Conservation (phyloP, 2,329 filamentous ascomycete species). For the Aspergillus calidoustus region DNA sequence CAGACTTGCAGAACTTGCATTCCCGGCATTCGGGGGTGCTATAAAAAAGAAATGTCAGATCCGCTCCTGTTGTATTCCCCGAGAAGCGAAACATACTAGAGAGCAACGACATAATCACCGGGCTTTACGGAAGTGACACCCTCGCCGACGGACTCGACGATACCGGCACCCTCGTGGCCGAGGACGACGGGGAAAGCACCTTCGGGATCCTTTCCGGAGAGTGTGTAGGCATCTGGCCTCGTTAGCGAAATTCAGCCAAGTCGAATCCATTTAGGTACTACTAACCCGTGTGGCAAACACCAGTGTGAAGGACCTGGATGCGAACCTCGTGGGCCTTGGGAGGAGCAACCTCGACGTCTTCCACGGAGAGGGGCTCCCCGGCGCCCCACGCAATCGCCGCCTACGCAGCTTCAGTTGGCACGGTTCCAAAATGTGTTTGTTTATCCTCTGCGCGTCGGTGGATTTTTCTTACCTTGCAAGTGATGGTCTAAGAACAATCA, state of each 20-base stretch:
- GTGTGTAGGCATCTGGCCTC: slow-evolving; percentile 79
- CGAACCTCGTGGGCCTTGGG: slow-evolving; percentile 93
- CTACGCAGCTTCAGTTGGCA: slow-evolving; percentile 43
- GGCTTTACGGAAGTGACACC: slow-evolving; percentile 93
- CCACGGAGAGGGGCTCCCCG: slow-evolving; percentile 83
- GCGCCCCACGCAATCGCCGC: slow-evolving; percentile 98
- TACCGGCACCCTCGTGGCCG: slow-evolving; percentile 87
- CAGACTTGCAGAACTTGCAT: slow-evolving; percentile 99
- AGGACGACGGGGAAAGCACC: slow-evolving; percentile 88
- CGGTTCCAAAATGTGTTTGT: background rate
- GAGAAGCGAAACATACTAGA: slow-evolving; percentile 68
- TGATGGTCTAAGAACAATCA: slow-evolving; percentile 71
- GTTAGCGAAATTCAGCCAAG: slow-evolving; percentile 6
- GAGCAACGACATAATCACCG: slow-evolving; percentile 87
- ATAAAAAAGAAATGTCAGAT: slow-evolving; percentile 79
- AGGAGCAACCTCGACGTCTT: slow-evolving; percentile 89
- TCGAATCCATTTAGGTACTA: background rate
- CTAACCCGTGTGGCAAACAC: slow-evolving; percentile 94
- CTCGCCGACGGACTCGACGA: slow-evolving; percentile 92
- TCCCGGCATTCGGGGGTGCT: slow-evolving; percentile 96
- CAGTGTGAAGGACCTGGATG: slow-evolving; percentile 96
- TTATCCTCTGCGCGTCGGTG: slow-evolving; percentile 5
- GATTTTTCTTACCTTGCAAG: slow-evolving; percentile 69
- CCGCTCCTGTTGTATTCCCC: slow-evolving; percentile 13
- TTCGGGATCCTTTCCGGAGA: slow-evolving; percentile 96